These are phyloP conservation scores for Xylaria multiplex DNA, from an alignment of 2,329 filamentous ascomycete genomes.

Conservation along the genomic window DNA sequence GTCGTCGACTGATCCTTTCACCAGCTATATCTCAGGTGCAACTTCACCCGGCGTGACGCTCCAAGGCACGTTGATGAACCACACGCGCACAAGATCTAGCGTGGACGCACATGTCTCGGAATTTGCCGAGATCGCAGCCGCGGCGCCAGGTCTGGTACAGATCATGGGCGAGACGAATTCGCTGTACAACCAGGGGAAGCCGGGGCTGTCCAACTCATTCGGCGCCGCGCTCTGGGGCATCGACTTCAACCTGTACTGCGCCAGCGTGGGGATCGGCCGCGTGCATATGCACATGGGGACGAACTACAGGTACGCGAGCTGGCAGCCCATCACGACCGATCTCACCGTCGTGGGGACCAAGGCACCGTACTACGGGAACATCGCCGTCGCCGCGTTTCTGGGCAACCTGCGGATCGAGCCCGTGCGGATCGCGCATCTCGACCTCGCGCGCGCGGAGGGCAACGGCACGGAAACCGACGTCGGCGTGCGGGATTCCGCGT, in stretches of 20 bases:
- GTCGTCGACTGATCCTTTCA: neutral
- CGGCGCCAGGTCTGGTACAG: slow-evolving; percentile 56
- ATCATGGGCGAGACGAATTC: slow-evolving; percentile 71
- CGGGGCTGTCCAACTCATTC: slow-evolving; percentile 71
- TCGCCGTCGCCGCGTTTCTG: slow-evolving; percentile 67
- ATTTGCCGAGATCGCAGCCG: slow-evolving; percentile 54
- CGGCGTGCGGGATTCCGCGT: slow-evolving; percentile 59
- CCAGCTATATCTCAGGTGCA: slow-evolving; percentile 70
- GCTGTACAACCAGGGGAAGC: slow-evolving; percentile 69
- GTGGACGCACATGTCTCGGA: slow-evolving; percentile 61
- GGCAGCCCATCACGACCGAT: slow-evolving; percentile 67
- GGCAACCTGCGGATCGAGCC: slow-evolving; percentile 52
- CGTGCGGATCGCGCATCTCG: slow-evolving; percentile 58
- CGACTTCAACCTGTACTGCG: slow-evolving; percentile 70
- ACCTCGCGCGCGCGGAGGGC: slow-evolving; percentile 47
- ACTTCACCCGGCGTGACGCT: slow-evolving; percentile 69
- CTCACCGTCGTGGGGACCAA: slow-evolving; percentile 65
- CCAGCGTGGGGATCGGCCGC: slow-evolving; percentile 64
- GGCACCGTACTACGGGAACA: slow-evolving; percentile 71
- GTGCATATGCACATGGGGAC: slow-evolving; percentile 73
- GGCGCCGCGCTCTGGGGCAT: slow-evolving; percentile 72
- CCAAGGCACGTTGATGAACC: slow-evolving; percentile 71
- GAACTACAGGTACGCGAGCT: slow-evolving; percentile 68
- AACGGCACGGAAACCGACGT: slow-evolving; percentile 41
- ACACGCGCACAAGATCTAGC: slow-evolving; percentile 61